Conservation (phyloP, 192 early-diverging fungal species). For the Umbelopsis isabellina region DNA sequence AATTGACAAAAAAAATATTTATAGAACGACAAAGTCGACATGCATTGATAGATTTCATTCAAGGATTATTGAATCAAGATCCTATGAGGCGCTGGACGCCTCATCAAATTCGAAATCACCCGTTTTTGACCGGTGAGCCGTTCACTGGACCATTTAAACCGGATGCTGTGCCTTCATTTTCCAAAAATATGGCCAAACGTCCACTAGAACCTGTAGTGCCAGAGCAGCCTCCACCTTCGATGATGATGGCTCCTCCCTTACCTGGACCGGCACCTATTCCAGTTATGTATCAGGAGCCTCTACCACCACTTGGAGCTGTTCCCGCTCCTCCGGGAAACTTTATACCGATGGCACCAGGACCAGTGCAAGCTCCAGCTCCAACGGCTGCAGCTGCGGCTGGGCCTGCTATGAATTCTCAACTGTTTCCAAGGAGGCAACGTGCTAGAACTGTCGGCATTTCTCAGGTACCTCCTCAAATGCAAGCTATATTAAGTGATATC, state of each 20-base stretch:
- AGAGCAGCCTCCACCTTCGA: conserved; percentile 4
- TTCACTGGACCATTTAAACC: conserved; percentile 60
- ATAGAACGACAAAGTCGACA: conserved; percentile 43
- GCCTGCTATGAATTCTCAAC: neutral
- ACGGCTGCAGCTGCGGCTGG: neutral
- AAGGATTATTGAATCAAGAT: conserved; percentile 70
- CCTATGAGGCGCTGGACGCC: conserved; percentile 82
- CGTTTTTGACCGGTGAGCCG: conserved; percentile 78
- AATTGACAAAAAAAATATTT: neutral
- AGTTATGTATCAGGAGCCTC: neutral
- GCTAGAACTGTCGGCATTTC: neutral
- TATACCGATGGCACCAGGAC: neutral
- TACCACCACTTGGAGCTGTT: neutral
- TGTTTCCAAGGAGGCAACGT: conserved; percentile 1
- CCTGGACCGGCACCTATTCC: conserved; percentile 15
- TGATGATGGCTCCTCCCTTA: conserved; percentile 19
- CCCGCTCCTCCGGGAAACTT: neutral
- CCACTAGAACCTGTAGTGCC: neutral
- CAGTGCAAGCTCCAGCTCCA: too few species aligned
- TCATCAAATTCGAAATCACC: conserved; percentile 76
- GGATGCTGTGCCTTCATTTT: conserved; percentile 9
- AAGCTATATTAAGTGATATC: conserved; percentile 20
- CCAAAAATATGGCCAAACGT: neutral
- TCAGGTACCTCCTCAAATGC: conserved; percentile 15
- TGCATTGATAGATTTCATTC: conserved; percentile 76